Evolutionary conservation across 2,329 filamentous ascomycete genomes (phyloP).

Genomic region (Cyanodermella asteris): DNA sequence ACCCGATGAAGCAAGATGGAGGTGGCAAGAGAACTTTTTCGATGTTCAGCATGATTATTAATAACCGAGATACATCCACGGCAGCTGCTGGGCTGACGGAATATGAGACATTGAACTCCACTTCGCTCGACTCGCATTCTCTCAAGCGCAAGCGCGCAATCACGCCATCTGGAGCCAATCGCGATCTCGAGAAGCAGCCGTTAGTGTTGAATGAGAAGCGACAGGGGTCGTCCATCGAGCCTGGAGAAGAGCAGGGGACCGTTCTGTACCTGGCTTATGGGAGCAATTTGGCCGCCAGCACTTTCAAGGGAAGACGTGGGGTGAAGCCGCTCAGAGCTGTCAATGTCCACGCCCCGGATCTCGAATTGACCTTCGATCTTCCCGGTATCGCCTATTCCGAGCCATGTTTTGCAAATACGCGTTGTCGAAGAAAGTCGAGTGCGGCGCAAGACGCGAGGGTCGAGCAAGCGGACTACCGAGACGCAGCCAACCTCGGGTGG

Average conservation of each 20-base stretch:
- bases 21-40: no score
- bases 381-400: conserved; percentile 70
- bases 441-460: conserved; percentile 14
- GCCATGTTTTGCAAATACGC: conserved; percentile 78
- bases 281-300: conserved; percentile 64
- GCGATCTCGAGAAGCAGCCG: no score
- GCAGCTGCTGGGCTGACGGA: no score
- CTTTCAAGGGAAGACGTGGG: conserved; percentile 54
- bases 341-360: conserved; percentile 59
- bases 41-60: no score
- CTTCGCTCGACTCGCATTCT: no score
- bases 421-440: conserved; percentile 26
- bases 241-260: conserved; percentile 22
- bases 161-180: no score
- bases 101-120: no score
- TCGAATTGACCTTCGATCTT: conserved; percentile 66
- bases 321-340: conserved; percentile 63
- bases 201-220: no score
- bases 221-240: no score
- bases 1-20: no score
- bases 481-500: conserved; percentile 45
- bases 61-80: no score
- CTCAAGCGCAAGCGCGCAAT: no score
- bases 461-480: conserved; percentile 17
- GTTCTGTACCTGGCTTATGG: conserved; percentile 76